These are phyloP conservation scores for Platismatia glauca DNA, from an alignment of 495 filamentous ascomycete genomes.

Conservation along the genomic window DNA sequence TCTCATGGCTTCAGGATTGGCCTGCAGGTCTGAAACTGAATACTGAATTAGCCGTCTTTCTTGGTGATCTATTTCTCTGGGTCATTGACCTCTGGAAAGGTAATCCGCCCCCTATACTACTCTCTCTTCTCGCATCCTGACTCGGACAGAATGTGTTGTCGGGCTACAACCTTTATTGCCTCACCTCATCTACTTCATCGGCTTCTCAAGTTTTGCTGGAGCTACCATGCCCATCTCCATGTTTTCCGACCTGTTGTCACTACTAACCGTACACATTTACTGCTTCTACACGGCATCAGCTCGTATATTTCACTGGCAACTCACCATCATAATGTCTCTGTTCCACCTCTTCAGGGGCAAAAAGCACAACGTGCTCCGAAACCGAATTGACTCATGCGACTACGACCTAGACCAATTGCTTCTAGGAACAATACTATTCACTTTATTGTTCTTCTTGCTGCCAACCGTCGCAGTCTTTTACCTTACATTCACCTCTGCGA, in stretches of 20 bases:
- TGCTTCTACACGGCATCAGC: conserved; percentile 95
- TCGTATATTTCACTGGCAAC: conserved; percentile 96
- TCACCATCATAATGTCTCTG: conserved; percentile 88
- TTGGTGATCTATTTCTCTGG: conserved; percentile 93
- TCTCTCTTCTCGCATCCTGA: conserved; percentile 17
- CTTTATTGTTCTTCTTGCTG: conserved; percentile 86
- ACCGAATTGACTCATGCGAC: conserved; percentile 96
- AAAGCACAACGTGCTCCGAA: conserved; percentile 93
- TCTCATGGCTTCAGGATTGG: conserved; percentile 92
- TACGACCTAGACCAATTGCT: conserved; percentile 98
- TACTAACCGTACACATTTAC: conserved; percentile 92
- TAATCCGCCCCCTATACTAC: conserved; percentile 25
- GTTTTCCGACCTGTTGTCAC: conserved; percentile 87
- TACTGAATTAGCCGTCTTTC: conserved; percentile 83
- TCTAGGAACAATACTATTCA: conserved; percentile 93
- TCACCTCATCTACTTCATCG: conserved; percentile 83
- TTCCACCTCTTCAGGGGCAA: conserved; percentile 98
- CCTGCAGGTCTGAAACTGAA: conserved; percentile 98
- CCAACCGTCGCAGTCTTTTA: conserved; percentile 96
- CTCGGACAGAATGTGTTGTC: conserved; percentile 54
- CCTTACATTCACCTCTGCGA: conserved; percentile 84
- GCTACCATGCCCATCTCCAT: conserved; percentile 95
- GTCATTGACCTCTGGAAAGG: conserved; percentile 96
- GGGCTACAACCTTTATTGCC: conserved; percentile 72
- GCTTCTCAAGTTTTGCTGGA: conserved; percentile 88